Base-by-base conservation (phyloP, 768 basidiomycete genomes). In the Dentipellis sp. region DNA sequence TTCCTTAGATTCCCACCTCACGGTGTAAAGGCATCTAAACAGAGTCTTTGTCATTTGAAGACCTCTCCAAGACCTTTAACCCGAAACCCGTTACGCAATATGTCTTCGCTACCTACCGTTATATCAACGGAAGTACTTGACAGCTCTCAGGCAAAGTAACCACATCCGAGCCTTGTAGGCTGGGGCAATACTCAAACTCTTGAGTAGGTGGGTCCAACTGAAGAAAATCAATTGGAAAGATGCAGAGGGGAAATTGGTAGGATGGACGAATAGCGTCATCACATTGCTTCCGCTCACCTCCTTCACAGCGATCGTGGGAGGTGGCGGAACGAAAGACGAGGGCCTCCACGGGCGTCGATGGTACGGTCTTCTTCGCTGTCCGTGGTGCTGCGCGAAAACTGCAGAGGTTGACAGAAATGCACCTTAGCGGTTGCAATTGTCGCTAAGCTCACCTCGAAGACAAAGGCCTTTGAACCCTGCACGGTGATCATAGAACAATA, bases 401-500 rank as follows among this genome's bases (percentile, higher is more conserved):
- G 52, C 53, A 29, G 29, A 29, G 6, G 29, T 17, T 38, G 12
- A 11, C 52, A 17, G 14, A 42, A 48, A 10, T 23, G 8, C 57
- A 16, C 57, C 40, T 1, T 59, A 93, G 94, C 84, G 52, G 94
- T 97, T 10, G 87, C 91, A 5, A 82, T 97, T 45, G 72, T 97
- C 4, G 83, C 91, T 12, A 71, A 97, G 23, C 75, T 97, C 47
- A 79, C 80, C 37, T 93, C 93, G 46, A 82, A 82, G 68, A 81
- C 79, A 8, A 75, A 79, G 58, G 78, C 81, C 2, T 92, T 91
- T 63, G 83, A 83, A 4, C 68, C 78, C 5, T 90, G 88, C 1
- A 93, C 89, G 4, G 78, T 95, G 54, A 75, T 97, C 61, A 83
- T 97, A 63, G 91, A 95, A 65, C 94, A 97, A 67, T 97, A 87